phyloP scores from a whole-genome alignment of 495 filamentous ascomycete species.

The Lentithecium fluviatile region DNA sequence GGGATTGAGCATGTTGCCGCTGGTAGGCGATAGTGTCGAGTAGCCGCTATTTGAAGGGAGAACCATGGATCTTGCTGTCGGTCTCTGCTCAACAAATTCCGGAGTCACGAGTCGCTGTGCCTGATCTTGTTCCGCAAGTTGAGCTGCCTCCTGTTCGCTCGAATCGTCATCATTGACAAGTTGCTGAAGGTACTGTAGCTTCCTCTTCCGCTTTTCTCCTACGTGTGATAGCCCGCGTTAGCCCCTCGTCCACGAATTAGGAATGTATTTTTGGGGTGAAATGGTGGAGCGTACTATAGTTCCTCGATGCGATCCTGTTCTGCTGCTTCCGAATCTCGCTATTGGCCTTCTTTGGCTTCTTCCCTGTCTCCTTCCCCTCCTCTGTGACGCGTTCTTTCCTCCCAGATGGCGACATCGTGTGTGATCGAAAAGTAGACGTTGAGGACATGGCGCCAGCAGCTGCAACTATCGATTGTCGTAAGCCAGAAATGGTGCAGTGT shows the following conservation, averaged over 20 bases:
- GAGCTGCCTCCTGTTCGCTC: not conserved
- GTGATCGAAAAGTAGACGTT: not conserved
- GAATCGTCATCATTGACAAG: conserved; percentile 8
- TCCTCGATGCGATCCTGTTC: conserved; percentile 32
- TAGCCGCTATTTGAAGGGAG: conserved; percentile 1
- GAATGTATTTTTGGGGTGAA: too few species aligned
- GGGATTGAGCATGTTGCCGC: not conserved
- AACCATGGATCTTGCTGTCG: not conserved
- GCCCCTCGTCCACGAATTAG: not conserved
- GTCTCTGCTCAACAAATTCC: conserved; percentile 3
- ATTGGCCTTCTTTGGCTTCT: conserved; percentile 31
- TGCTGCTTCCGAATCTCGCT: conserved; percentile 32
- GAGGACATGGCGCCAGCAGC: conserved; percentile 23
- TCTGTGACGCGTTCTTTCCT: conserved; percentile 3
- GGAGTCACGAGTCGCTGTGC: conserved; percentile 3
- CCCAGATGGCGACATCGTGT: conserved; percentile 1
- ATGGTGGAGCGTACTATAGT: conserved; percentile 22
- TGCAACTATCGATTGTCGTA: not conserved
- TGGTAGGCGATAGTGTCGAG: conserved; percentile 4
- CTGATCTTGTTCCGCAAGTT: not conserved
- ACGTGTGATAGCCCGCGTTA: not conserved
- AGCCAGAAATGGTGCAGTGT: not conserved
- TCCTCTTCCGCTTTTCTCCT: conserved; percentile 32
- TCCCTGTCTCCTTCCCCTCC: conserved; percentile 8
- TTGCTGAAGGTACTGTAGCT: conserved; percentile 30